Percentiles rank a stretch among this genome's conserved stretches.
phyloP scores from a whole-genome alignment of 768 basidiomycete genomes.

The Rhizopogon vinicolor region DNA sequence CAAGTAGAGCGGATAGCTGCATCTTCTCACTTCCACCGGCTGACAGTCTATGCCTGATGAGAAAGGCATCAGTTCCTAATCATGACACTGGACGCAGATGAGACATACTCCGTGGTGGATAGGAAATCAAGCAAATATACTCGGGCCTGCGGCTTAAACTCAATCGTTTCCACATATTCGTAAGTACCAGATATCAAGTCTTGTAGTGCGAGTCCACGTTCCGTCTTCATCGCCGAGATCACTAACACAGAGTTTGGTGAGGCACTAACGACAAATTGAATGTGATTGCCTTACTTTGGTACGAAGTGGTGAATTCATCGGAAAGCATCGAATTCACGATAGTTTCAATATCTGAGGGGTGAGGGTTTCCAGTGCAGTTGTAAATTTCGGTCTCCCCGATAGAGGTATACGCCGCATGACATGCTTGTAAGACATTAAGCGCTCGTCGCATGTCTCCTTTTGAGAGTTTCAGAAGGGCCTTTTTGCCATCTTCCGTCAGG shows the following conservation, averaged over 20 bases:
- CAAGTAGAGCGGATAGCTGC: constrained; percentile 86
- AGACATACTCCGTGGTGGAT: constrained; percentile 89
- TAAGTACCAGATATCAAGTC: constrained; percentile 90
- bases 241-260: constrained; percentile 39
- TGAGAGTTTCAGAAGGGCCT: constrained; percentile 89
- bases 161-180: constrained; percentile 84
- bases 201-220: constrained; percentile 91
- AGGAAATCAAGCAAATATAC: constrained; percentile 90
- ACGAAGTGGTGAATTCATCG: constrained; percentile 92
- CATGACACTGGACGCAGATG: background rate
- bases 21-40: constrained; percentile 94
- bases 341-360: constrained; percentile 89
- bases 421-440: constrained; percentile 94
- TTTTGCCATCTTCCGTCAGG: constrained; percentile 79
- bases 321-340: constrained; percentile 95
- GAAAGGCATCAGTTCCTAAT: background rate
- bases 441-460: constrained; percentile 98
- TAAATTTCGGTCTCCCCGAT: constrained; percentile 91
- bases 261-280: background rate
- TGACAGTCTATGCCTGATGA: constrained; percentile 77
- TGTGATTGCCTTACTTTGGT: constrained; percentile 53
- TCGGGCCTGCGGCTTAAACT: constrained; percentile 80
- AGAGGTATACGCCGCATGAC: constrained; percentile 92
- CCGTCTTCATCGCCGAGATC: constrained; percentile 82
- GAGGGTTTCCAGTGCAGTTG: constrained; percentile 94